Conservation (phyloP, 495 filamentous ascomycete genomes). For the Trichoderma virens region DNA sequence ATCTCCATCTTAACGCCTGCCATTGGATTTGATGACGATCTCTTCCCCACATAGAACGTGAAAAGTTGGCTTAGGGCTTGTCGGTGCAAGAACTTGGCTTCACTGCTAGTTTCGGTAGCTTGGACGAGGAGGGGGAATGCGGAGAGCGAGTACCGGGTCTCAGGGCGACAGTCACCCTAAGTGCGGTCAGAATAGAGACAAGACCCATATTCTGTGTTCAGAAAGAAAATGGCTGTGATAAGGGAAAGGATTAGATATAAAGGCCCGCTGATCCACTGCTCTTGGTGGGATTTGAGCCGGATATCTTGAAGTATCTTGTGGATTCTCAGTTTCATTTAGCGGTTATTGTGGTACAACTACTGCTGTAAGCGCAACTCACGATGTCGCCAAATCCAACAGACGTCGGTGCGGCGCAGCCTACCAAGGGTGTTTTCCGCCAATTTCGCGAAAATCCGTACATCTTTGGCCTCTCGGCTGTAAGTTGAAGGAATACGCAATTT, state of each 20-base stretch:
- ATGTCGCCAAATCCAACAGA: constrained; percentile 1
- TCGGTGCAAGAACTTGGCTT: not conserved
- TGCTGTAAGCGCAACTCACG: not conserved
- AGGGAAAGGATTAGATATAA: not conserved
- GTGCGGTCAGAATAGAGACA: not conserved
- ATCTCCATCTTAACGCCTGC: not conserved
- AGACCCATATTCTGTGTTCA: not conserved
- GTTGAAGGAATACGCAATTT: constrained; percentile 10
- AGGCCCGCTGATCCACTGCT: constrained; percentile 3
- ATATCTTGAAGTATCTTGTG: not conserved
- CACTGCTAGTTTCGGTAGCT: not conserved
- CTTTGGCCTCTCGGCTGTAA: constrained; percentile 34
- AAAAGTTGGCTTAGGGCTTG: not conserved
- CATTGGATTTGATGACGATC: constrained; percentile 2
- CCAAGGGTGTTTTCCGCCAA: constrained; percentile 26
- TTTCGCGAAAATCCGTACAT: constrained; percentile 34
- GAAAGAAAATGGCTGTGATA: not conserved
- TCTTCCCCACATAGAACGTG: constrained; percentile 3
- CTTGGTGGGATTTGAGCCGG: not conserved
- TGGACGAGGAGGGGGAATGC: not conserved
- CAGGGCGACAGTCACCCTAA: constrained; percentile 3
- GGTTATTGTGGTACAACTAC: not conserved
- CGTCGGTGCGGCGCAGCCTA: constrained; percentile 7
- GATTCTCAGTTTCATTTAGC: not conserved
- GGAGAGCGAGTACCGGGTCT: constrained; percentile 4